Base-by-base conservation (phyloP, 2,329 filamentous ascomycete genomes). In the Penicillium sp. region DNA sequence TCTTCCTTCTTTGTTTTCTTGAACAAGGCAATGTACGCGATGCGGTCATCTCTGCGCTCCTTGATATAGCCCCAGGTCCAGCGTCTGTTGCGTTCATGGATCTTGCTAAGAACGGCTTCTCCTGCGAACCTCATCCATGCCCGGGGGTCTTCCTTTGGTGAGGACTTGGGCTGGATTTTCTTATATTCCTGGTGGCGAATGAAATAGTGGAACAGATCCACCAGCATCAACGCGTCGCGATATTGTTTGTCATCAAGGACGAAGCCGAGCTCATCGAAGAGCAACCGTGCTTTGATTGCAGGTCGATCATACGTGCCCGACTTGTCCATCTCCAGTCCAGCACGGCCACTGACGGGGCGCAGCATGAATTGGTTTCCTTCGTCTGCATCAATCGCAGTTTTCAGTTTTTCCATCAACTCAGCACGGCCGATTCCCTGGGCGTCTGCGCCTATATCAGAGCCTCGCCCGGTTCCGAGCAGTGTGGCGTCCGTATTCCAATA, bases 191-290 rank as follows among this genome's bases (percentile, higher is more conserved):
- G 94, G 65, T 99, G 94, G 33, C 93, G 88, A 66, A 97, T 90
- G 74, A 97, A 99, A 76, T 96, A 97, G 74, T 99, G 94, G 79
- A 99, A 99, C 3, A 97, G 81, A 71, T 99, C 94, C 2, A 97
- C 90, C 80, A 99, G 90, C 94, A 99, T 99, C 57, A 99, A 78
- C 5, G 89, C 91, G 76, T 99, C 94, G 31, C 95, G 89, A 71
- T 99, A 99, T 72, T 99, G 94, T 64, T 97, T 86, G 64, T 99
- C 93, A 65, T 99, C 95, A 33, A 99, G 83, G n/a, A 97, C 90
- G 62, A 99, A 88, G 50, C 95, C 94, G 57, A 99, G 92, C 70
- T 99, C 95, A 70, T 99, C 93, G 67, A 99, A 99, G 2, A 97
- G 78, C 19, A 99, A 78, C 39, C 89, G 90, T 29, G 92, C 91